Evolutionary conservation across 2,329 filamentous ascomycete genomes (phyloP).

Genomic region (Dothiorella sarmentorum): DNA sequence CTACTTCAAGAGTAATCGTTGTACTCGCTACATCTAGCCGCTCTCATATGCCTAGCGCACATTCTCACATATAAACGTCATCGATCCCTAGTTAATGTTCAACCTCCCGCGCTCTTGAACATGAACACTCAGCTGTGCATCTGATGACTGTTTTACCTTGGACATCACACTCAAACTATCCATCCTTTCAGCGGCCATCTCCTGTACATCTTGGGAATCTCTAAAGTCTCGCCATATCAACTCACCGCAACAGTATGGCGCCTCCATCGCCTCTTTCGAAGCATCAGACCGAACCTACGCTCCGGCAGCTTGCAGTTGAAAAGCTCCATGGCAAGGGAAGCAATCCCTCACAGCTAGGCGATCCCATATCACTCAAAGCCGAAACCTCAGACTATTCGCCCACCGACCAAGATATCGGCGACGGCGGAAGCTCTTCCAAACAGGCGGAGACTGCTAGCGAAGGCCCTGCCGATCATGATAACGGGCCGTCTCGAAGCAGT

Average conservation of each 20-base stretch:
- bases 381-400: constrained; percentile 9
- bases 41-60: neutral
- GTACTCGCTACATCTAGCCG: neutral
- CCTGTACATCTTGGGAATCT: neutral
- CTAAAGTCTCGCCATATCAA: neutral
- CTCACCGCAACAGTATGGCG: neutral
- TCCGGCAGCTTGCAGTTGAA: constrained; percentile 1
- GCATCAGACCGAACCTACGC: neutral
- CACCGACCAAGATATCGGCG: neutral
- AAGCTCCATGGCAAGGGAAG: constrained; percentile 5
- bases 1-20: no score
- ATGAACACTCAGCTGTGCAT: no score
- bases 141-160: no score
- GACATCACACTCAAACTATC: no score
- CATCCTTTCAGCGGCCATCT: no score
- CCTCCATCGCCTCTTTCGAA: neutral
- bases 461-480: constrained; percentile 16
- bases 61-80: constrained; percentile 8
- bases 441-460: constrained; percentile 6
- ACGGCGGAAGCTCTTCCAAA: neutral
- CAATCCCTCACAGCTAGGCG: constrained; percentile 16
- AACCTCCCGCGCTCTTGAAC: neutral
- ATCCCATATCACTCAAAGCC: constrained; percentile 17
- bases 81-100: neutral
- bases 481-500: constrained; percentile 3